Evolutionary conservation across 495 filamentous ascomycete genomes (phyloP), one percentile per base, ranked within the genome.

Genomic region (Cercophora scortea): DNA sequence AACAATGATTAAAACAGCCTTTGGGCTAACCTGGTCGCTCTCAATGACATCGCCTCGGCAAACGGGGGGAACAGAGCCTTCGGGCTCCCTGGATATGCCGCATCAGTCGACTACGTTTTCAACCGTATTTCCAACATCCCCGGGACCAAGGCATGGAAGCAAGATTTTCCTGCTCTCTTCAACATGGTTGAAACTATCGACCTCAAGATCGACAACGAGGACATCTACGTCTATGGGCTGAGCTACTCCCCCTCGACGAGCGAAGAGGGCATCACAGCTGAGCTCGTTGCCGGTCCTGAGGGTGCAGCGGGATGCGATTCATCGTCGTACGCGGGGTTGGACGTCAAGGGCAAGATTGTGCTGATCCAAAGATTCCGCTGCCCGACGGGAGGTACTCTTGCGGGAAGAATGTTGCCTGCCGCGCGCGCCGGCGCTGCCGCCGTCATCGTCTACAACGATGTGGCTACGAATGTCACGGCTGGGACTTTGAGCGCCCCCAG

Each of bases 31-130:
- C 47, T 62, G 1, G 47, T 52, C 16, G 56, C 62, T 8, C 58
- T 75, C 1, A 50, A 74, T 41, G 52, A 61, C n/a, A 75, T 77
- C 33, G 73, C 71, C 6, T 49, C 49, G 12, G 57, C 55, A 3
- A 71, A 76, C 51, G 71, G 71, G 3, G 71, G 70, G 11, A 78
- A 76, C 50, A 62, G 75, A 8, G 75, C 74, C 39, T 78, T 78
- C 46, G 75, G 75, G 6, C 53, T 69, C 17, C 69, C 72, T 0
- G 75, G 75, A 15, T 76, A 74, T 58, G 53, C 54, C 4, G 74
- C 71, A 2, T 74, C 72, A 4, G 62, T 71, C 13, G 70, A 78
- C 44, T 77, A 71, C 50, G 60, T 78, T 43, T 59, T 63, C 19
- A 53, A 58, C 8, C 55, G 57, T 5, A 48, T 64, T 4, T 58